phyloP scores from a whole-genome alignment of 305 asterid species.

The Caryopteris hybrid region DNA sequence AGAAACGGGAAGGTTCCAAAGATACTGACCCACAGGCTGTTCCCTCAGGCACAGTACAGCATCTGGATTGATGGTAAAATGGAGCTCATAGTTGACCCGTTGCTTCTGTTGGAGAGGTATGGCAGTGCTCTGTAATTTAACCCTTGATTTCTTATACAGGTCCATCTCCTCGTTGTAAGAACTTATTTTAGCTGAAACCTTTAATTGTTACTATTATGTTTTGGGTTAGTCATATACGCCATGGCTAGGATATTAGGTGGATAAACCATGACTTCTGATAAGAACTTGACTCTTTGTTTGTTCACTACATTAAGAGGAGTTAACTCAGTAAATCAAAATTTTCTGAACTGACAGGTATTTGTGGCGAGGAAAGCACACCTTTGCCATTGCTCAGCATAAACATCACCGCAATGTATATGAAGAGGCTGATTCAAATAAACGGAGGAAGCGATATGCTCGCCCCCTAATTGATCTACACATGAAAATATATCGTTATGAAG shows the following conservation, averaged over 20 bases:
- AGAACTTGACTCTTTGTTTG: not conserved
- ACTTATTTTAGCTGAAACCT: not conserved
- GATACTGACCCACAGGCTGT: slow-evolving; percentile 87
- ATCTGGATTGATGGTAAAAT: slow-evolving; percentile 99
- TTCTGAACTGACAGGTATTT: slow-evolving; percentile 53
- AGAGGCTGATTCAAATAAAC: slow-evolving; percentile 92
- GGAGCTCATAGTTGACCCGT: slow-evolving; percentile 95
- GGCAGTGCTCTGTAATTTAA: slow-evolving; percentile 3
- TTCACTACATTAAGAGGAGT: not conserved
- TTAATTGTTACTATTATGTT: not conserved
- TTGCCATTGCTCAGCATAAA: slow-evolving; percentile 96
- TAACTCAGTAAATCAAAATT: not conserved
- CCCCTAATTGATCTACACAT: slow-evolving; percentile 88
- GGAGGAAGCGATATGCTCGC: slow-evolving; percentile 96
- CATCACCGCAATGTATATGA: slow-evolving; percentile 78
- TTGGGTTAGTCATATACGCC: not conserved
- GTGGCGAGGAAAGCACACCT: slow-evolving; percentile 90
- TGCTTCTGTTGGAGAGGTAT: slow-evolving; percentile 92
- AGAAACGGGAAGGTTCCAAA: slow-evolving; percentile 98
- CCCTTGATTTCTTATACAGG: no score
- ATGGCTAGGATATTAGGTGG: no score
- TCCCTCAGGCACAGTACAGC: slow-evolving; percentile 90
- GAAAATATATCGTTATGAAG: slow-evolving; percentile 81
- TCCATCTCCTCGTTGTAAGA: no score
- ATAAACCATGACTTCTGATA: no score